phyloP scores from a whole-genome alignment of 768 basidiomycete genomes.

The Neoboletus magnificus region DNA sequence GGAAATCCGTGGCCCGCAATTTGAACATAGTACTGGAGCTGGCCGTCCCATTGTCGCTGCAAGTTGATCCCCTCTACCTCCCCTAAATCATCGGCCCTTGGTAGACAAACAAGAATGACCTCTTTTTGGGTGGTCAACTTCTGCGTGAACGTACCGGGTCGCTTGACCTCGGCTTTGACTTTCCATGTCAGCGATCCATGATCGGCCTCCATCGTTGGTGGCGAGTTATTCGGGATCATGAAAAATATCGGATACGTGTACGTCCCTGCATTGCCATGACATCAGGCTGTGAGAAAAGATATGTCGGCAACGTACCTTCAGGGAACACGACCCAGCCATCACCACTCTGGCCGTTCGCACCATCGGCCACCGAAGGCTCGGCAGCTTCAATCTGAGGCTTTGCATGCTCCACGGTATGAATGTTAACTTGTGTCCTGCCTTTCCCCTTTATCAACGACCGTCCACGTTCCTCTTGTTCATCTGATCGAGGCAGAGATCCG shows the following conservation, averaged over 20 bases:
- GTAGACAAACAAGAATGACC: constrained; percentile 70
- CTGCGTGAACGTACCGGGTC: constrained; percentile 73
- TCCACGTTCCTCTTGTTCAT: constrained; percentile 24
- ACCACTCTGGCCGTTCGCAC: constrained; percentile 33
- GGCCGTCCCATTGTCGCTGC: constrained; percentile 88
- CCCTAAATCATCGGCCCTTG: constrained; percentile 47
- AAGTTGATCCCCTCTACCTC: constrained; percentile 78
- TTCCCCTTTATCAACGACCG: constrained; percentile 29
- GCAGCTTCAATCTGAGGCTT: constrained; percentile 32
- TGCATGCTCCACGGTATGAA: not conserved
- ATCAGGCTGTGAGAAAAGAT: constrained; percentile 21
- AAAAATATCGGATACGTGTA: constrained; percentile 96
- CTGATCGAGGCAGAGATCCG: not conserved
- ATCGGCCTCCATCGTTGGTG: constrained; percentile 71
- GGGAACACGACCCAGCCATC: constrained; percentile 84
- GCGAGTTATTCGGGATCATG: constrained; percentile 72
- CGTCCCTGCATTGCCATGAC: constrained; percentile 64
- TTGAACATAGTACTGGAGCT: constrained; percentile 77
- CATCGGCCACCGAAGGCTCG: constrained; percentile 19
- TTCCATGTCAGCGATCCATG: constrained; percentile 78
- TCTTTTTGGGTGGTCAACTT: constrained; percentile 70
- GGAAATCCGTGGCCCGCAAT: constrained; percentile 74
- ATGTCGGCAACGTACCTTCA: constrained; percentile 52
- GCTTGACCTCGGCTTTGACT: constrained; percentile 77
- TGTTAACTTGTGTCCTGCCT: constrained; percentile 22